Conservation (phyloP, 768 basidiomycete genomes). For the Clavaria fumosa region DNA sequence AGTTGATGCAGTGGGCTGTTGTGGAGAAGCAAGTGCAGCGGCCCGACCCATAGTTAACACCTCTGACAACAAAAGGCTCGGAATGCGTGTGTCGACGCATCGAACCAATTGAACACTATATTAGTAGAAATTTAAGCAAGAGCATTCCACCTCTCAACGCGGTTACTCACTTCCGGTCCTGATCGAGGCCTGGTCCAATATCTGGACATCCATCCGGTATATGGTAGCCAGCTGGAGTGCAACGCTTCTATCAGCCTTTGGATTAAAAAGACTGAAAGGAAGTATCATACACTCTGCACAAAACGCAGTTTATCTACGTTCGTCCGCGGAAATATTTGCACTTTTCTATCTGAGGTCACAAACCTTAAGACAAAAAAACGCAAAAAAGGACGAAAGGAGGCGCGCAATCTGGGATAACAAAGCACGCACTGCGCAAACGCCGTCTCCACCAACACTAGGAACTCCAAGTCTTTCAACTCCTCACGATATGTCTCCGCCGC, state of each 20-base stretch:
- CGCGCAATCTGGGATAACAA: too few relatives aligned
- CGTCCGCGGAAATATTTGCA: slow-evolving; percentile 70
- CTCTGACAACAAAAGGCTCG: too few relatives aligned
- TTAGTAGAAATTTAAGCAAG: too few relatives aligned
- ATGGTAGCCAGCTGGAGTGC: slow-evolving; percentile 62
- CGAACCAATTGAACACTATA: slow-evolving; percentile 68
- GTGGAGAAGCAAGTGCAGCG: too few relatives aligned
- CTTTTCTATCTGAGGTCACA: slow-evolving; percentile 45
- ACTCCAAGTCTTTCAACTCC: slow-evolving; percentile 51
- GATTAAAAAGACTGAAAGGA: too few relatives aligned
- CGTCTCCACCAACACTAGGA: slow-evolving; percentile 61
- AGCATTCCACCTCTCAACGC: too few relatives aligned
- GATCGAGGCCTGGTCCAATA: too few relatives aligned
- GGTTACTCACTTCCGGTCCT: too few relatives aligned
- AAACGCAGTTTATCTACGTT: slow-evolving; percentile 68
- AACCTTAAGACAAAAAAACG: slow-evolving; percentile 32
- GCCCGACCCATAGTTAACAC: too few relatives aligned
- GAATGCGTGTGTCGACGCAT: too few relatives aligned
- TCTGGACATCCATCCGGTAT: slow-evolving; percentile 72
- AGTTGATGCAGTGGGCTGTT: too few relatives aligned
- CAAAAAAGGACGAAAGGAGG: slow-evolving; percentile 9
- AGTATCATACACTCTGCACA: slow-evolving; percentile 48
- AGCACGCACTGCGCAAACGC: slow-evolving; percentile 71
- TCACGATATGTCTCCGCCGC: slow-evolving; percentile 49
- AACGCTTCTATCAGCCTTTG: too few relatives aligned